Percentiles rank a stretch among this genome's conserved stretches.
These are phyloP conservation scores for Fraxinus velutina DNA, from an alignment of 305 asterid species.

Conservation along the genomic window DNA sequence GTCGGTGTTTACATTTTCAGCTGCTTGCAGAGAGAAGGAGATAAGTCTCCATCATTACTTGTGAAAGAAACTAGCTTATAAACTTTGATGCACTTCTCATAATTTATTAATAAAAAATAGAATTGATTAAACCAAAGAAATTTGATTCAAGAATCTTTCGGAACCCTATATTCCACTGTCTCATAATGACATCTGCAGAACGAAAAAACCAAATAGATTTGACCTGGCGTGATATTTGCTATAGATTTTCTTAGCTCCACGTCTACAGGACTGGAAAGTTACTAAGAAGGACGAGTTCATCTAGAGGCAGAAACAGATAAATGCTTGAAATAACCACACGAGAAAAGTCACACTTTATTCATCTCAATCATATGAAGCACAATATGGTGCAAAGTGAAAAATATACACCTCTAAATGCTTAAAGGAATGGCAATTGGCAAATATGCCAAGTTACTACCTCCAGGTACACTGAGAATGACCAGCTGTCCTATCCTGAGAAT, in stretches of 20 bases:
- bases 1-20: not conserved
- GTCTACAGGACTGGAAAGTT: not conserved
- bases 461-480: constrained; percentile 89
- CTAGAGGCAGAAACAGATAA: not conserved
- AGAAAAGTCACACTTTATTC: constrained; percentile 3
- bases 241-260: not conserved
- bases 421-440: not conserved
- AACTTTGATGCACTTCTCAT: not conserved
- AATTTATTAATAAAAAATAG: not conserved
- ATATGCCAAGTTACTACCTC: constrained; percentile 51
- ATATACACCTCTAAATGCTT: constrained; percentile 9
- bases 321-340: not conserved
- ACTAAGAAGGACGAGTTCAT: not conserved
- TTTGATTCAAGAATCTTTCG: not conserved
- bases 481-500: constrained; percentile 87
- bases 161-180: constrained; percentile 2
- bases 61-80: not conserved
- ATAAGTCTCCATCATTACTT: not conserved
- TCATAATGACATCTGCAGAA: not conserved
- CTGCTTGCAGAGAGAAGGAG: not conserved
- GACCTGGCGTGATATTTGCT: not conserved
- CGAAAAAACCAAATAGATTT: not conserved
- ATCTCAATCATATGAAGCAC: not conserved
- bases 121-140: not conserved
- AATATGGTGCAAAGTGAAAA: not conserved